phyloP scores from a whole-genome alignment of 176 grass and related monocot species.

The Luzula sylvatica region DNA sequence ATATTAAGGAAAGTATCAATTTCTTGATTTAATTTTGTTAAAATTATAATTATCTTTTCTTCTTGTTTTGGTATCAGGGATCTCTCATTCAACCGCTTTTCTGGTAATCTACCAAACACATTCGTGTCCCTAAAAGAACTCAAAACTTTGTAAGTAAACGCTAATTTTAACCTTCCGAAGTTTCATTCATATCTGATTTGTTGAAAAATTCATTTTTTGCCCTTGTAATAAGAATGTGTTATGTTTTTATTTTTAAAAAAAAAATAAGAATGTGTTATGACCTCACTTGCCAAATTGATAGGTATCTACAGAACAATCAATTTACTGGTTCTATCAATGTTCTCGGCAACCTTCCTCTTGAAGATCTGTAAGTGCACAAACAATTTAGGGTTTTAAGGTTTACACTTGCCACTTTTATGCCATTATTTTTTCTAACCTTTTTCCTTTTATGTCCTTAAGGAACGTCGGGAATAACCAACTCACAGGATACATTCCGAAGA shows the following conservation, averaged over 20 bases:
- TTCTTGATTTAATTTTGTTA: too few species aligned
- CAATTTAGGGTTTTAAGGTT: too few species aligned
- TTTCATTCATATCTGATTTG: too few species aligned
- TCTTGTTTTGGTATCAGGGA: conserved; percentile 53
- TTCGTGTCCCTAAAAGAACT: conserved; percentile 49
- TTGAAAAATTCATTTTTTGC: too few species aligned
- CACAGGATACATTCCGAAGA: conserved; percentile 71
- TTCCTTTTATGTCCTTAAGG: conserved; percentile 43
- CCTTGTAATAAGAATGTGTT: too few species aligned
- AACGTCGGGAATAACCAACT: conserved; percentile 92
- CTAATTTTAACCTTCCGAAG: too few species aligned
- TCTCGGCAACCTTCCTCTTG: conserved; percentile 54
- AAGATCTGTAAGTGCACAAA: conserved; percentile 66
- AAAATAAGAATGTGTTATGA: background rate
- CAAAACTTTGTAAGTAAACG: conserved; percentile 62
- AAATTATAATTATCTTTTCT: background rate
- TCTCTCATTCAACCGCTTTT: conserved; percentile 84
- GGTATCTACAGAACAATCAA: conserved; percentile 84
- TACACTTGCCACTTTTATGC: too few species aligned
- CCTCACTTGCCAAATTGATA: conserved; percentile 24
- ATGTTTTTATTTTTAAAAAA: too few species aligned
- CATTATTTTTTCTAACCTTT: conserved; percentile 20
- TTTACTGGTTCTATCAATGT: conserved; percentile 56
- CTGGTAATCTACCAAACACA: conserved; percentile 72
- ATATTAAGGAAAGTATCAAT: too few species aligned